A percentile compares a stretch with the other conserved stretches of the same genome.
Conservation (phyloP, 441 rosid species). For the Viola pubescens region DNA sequence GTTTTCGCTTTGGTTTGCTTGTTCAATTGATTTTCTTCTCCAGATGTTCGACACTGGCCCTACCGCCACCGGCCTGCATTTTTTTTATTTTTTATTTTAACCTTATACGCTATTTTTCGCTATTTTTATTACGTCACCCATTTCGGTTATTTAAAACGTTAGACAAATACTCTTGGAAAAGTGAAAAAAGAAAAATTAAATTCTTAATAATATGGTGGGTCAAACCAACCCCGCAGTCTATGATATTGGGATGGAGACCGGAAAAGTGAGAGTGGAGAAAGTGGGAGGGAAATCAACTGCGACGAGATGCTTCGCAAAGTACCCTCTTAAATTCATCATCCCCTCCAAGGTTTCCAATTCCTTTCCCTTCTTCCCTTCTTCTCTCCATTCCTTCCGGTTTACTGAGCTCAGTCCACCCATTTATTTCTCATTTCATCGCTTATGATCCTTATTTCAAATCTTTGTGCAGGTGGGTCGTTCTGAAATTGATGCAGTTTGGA, state of each 20-base stretch:
- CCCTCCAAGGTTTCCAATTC: conserved; percentile 52
- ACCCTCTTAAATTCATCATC: conserved; percentile 89
- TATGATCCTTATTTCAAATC: neutral
- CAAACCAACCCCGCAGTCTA: too few species aligned
- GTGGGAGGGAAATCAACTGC: conserved; percentile 67
- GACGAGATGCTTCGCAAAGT: conserved; percentile 68
- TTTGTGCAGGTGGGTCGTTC: conserved; percentile 63
- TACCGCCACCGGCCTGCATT: too few species aligned
- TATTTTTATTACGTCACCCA: too few species aligned
- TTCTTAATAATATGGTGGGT: too few species aligned
- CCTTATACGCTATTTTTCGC: too few species aligned
- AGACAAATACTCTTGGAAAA: too few species aligned
- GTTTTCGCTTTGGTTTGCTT: too few species aligned
- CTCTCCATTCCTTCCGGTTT: neutral
- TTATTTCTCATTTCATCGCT: neutral
- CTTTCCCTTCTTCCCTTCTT: neutral
- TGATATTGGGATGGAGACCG: conserved; percentile 37
- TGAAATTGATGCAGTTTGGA: conserved; percentile 70
- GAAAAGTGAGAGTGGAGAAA: conserved; percentile 60
- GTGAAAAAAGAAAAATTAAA: too few species aligned
- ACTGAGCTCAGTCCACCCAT: neutral
- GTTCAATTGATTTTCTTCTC: too few species aligned
- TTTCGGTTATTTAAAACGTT: too few species aligned
- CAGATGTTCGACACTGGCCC: too few species aligned
- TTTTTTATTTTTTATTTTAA: too few species aligned